Evolutionary conservation across 2,329 filamentous ascomycete genomes (phyloP), one percentile per base, ranked within the genome.

Genomic region (Ophiostoma perfectum): DNA sequence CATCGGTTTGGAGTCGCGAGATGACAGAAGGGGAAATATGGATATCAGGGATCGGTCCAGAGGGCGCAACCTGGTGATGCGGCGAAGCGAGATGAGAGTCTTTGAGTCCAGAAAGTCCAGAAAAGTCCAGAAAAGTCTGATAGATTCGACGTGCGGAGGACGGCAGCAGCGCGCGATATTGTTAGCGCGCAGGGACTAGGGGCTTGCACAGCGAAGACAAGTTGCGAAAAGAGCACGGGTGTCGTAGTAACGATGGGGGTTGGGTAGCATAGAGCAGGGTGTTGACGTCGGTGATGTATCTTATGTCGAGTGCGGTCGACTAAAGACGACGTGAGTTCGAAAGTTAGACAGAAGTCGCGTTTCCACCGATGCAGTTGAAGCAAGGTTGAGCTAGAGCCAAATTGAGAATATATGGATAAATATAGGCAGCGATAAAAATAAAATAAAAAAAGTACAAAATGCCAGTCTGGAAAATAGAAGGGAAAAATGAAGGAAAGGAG

Each of bases 1-100:
- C 71, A 72, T 72, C 66, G 69, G 67, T 67, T 71, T 69, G 44
- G 67, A 60, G 58, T 41, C 65, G 62, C 49, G 42, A 45, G 27
- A 60, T 14, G 55, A 27, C 55, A 16, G 55, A 60, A 18, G 27
- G 11, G 55, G 6, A 7, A 27, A 41, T 38, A 18, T 42, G 60
- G 36, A 8, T 60, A 2, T 12, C 12, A n/a, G 36, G 45, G 47
- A 58, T 5, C 36, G 41, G 47, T 55, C 14, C 18, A 60, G 47
- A 58, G 18, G 49, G n/a, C 58, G 9, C 38, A 39, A 42, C 60
- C 55, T 60, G 55, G 55, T 16, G 55, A 36, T 38, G 27, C 55
- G 36, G 27, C 55, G 18, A 36, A 7, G 27, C 27, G 27, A 60
- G 27, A 14, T 9, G 55, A 60, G 27, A 16, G 27, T 4, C 27